These are phyloP conservation scores for Fusarium paranaense DNA, from an alignment of 2,329 filamentous ascomycete species.

Conservation along the genomic window DNA sequence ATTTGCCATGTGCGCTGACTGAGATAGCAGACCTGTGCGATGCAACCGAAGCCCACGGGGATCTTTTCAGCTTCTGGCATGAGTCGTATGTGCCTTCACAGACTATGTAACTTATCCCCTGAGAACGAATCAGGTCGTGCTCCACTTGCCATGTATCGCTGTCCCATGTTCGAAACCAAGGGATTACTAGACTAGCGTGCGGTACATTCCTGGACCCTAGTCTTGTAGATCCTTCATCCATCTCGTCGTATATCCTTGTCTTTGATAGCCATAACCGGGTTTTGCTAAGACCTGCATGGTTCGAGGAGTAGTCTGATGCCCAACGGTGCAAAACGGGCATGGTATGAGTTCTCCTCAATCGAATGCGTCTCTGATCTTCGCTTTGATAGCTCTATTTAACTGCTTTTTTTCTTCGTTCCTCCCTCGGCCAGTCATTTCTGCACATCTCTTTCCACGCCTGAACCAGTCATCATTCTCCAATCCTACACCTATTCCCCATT, in stretches of 20 bases:
- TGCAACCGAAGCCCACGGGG: background rate
- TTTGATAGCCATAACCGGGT: background rate
- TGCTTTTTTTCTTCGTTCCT: background rate
- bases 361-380: background rate
- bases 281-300: background rate
- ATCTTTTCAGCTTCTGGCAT: background rate
- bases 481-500: background rate
- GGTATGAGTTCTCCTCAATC: background rate
- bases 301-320: background rate
- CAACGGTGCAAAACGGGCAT: background rate
- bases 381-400: background rate
- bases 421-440: background rate
- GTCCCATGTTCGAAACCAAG: background rate
- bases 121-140: background rate
- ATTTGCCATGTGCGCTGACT: background rate
- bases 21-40: background rate
- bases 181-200: background rate
- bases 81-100: background rate
- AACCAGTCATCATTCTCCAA: background rate
- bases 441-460: background rate
- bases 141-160: background rate
- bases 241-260: background rate
- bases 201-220: background rate
- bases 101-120: background rate
- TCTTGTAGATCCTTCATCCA: background rate